These are phyloP conservation scores for Neurospora sp. DNA, from an alignment of 2,329 filamentous ascomycete genomes.

Conservation along the genomic window DNA sequence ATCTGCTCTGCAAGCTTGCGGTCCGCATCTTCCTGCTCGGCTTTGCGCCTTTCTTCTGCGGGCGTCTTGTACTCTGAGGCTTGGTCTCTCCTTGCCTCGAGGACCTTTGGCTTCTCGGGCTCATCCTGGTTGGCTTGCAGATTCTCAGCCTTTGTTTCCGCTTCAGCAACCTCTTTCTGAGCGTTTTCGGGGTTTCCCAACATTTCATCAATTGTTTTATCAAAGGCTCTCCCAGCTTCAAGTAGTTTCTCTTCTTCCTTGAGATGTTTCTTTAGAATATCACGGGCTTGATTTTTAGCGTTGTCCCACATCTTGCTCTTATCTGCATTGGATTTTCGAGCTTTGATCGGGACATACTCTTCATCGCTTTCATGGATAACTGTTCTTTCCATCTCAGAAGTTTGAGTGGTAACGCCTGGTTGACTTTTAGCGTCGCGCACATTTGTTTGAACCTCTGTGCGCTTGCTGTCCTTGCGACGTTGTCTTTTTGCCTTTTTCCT, in stretches of 20 bases:
- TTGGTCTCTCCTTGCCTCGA: background rate
- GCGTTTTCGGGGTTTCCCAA: background rate
- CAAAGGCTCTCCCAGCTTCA: background rate
- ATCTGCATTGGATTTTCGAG: background rate
- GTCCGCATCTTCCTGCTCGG: background rate
- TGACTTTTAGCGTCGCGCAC: no score
- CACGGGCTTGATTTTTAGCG: background rate
- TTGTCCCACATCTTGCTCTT: background rate
- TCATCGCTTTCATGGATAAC: background rate
- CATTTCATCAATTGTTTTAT: background rate
- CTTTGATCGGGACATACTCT: background rate
- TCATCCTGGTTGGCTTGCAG: background rate
- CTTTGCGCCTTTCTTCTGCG: background rate
- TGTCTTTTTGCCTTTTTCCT: background rate
- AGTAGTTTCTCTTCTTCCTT: background rate
- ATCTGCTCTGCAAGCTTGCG: background rate
- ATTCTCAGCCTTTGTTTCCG: background rate
- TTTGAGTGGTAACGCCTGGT: no score
- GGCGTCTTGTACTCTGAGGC: background rate
- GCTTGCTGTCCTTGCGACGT: background rate
- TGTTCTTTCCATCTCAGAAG: background rate
- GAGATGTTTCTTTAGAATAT: background rate
- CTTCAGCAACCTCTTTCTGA: background rate
- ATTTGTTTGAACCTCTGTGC: background rate
- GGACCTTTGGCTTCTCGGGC: background rate